These are phyloP conservation scores for Quercus ilex DNA, from an alignment of 306 rosid species.

Conservation along the genomic window DNA sequence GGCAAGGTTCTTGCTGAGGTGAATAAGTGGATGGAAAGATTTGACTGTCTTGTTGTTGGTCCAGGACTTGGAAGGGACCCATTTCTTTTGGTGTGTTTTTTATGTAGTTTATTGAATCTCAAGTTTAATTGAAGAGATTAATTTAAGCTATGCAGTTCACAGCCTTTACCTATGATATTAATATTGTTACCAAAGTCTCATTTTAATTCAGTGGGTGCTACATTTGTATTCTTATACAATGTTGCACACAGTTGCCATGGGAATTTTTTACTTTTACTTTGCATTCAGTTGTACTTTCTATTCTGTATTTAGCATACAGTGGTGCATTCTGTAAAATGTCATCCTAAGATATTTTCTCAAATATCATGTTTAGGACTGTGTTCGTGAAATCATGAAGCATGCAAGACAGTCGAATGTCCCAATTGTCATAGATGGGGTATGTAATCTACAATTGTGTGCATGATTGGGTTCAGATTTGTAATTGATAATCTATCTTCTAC, in stretches of 20 bases:
- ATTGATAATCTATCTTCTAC: not conserved
- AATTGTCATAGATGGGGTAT: slow-evolving; percentile 81
- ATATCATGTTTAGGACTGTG: slow-evolving; percentile 60
- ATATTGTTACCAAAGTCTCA: not conserved
- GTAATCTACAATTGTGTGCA: slow-evolving; percentile 16
- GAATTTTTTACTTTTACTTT: not conserved
- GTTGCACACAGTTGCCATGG: not conserved
- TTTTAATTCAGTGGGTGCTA: not conserved
- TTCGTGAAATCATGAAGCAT: slow-evolving; percentile 64
- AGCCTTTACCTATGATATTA: slow-evolving; percentile 5
- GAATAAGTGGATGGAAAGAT: slow-evolving; percentile 82
- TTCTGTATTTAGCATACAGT: not conserved
- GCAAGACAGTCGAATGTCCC: slow-evolving; percentile 73
- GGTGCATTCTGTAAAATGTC: not conserved
- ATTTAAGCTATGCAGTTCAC: slow-evolving; percentile 5
- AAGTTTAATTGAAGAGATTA: slow-evolving; percentile 3
- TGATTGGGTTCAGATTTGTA: slow-evolving; percentile 2
- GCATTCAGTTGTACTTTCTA: not conserved
- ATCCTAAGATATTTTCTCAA: slow-evolving; percentile 24
- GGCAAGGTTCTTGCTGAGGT: slow-evolving; percentile 71
- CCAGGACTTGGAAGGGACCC: slow-evolving; percentile 98
- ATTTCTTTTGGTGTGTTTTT: slow-evolving; percentile 65
- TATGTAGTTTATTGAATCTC: slow-evolving; percentile 6
- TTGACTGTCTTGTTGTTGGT: slow-evolving; percentile 89
- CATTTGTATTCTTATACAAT: not conserved